Evolutionary conservation across 169 alveolate genomes (phyloP), one percentile per base, ranked within the genome.

Genomic region (Eimeria necatrix): DNA sequence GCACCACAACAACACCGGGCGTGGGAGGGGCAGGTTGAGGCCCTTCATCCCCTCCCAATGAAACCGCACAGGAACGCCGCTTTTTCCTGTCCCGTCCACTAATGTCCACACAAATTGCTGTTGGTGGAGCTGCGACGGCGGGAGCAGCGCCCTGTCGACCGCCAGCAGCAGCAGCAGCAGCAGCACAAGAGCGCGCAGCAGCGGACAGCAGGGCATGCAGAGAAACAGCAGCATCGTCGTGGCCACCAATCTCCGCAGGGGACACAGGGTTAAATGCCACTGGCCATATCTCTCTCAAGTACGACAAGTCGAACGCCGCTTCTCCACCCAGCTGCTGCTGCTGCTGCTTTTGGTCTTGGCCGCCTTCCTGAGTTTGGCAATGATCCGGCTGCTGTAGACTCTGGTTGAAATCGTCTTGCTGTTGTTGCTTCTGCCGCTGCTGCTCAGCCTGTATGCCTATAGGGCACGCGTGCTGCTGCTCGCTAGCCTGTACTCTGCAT

Each of bases 101-200:
- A 56, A 10, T 18, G 12, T 56, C 68, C 41, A 32, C 41, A 32
- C 41, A 32, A 32, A 32, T 32, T 32, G 41, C 41, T 18, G 68
- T 56, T 18, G 68, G 22, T 14, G 68, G 68, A 18, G 78, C 78
- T 14, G 32, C 78, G 4, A 10, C 32, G 9, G 78, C 78, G 9
- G n/a, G 41, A 8, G 78, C 78, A 8, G 46, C 32, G n/a, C 46
- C 32, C 32, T 24, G n/a, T 7, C n/a, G 78, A 16, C 32, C 32
- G 41, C 78, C 14, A 7, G 32, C 78, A 18, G 78, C 78, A 7
- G n/a, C 78, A 7, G 78, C 56, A 22, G 87, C 87, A 46, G 87
- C 87, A 76, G 87, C 87, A 49, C 87, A 76, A 6, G 87, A 76
- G 22, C 87, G 87, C 6, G 87, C 87, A 14, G 87, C 87, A 76